Conservation (phyloP, 768 basidiomycete genomes). For the Hygrocybe coccinea region DNA sequence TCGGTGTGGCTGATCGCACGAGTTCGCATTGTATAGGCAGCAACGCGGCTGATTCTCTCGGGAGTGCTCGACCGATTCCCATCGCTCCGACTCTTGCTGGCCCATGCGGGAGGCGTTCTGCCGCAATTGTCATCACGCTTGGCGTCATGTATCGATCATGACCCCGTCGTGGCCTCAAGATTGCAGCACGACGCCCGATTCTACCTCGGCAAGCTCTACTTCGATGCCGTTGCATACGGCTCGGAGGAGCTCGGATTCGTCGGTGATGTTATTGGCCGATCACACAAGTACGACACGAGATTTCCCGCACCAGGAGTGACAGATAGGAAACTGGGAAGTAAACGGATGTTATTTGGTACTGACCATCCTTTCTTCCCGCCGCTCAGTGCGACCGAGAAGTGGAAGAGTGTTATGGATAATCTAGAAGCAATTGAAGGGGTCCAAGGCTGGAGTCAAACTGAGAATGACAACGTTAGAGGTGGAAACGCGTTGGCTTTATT, state of each 20-base stretch:
- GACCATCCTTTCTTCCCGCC: slow-evolving; percentile 93
- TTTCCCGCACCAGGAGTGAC: slow-evolving; percentile 26
- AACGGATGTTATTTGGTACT: slow-evolving; percentile 73
- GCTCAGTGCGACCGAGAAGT: slow-evolving; percentile 58
- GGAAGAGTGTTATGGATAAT: slow-evolving; percentile 85
- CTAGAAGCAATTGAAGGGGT: slow-evolving; percentile 71
- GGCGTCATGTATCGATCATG: slow-evolving; percentile 80
- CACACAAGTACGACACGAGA: slow-evolving; percentile 42
- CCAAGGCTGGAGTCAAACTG: slow-evolving; percentile 52
- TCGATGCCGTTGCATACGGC: slow-evolving; percentile 87
- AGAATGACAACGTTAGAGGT: slow-evolving; percentile 64
- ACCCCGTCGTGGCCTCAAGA: slow-evolving; percentile 70
- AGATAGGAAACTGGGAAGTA: slow-evolving; percentile 47
- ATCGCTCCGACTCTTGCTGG: slow-evolving; percentile 67
- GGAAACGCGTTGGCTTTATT: slow-evolving; percentile 72
- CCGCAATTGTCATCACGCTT: slow-evolving; percentile 80
- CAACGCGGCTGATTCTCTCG: slow-evolving; percentile 74
- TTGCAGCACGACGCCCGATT: slow-evolving; percentile 78
- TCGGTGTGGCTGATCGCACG: background rate
- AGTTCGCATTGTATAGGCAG: slow-evolving; percentile 40
- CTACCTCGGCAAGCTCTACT: slow-evolving; percentile 75
- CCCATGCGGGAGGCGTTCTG: slow-evolving; percentile 83
- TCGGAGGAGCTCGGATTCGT: slow-evolving; percentile 80
- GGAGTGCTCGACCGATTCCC: slow-evolving; percentile 81
- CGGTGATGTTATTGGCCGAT: slow-evolving; percentile 61